phyloP scores from a whole-genome alignment of 345 rosid species.

The Populus alba region DNA sequence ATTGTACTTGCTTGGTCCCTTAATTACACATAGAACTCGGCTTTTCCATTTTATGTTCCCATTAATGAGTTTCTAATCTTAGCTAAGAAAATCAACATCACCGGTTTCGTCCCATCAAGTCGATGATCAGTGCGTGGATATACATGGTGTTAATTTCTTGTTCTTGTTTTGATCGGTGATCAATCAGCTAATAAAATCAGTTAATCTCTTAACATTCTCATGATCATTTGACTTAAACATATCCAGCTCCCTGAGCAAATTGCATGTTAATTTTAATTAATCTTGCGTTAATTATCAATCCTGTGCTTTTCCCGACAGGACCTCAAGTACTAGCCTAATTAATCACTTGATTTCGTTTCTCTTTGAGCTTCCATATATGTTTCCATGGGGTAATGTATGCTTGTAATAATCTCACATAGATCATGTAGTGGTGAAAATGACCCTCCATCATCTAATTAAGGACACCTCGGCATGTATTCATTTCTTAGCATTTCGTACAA shows the following conservation, averaged over 20 bases:
- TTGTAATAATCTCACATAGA: no score
- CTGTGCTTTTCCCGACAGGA: constrained; percentile 12
- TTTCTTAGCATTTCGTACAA: background rate
- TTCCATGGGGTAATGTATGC: background rate
- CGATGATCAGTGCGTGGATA: no score
- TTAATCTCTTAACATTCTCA: background rate
- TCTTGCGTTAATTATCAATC: background rate
- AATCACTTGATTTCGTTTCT: background rate
- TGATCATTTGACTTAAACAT: background rate
- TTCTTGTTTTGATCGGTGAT: no score
- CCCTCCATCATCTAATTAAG: background rate
- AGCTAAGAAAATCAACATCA: no score
- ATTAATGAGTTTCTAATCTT: no score
- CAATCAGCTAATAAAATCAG: background rate
- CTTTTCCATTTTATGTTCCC: no score
- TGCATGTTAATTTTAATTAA: background rate
- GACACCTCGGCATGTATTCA: background rate
- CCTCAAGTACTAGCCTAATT: constrained; percentile 5
- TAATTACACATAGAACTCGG: background rate
- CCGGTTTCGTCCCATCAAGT: no score
- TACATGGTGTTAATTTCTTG: no score
- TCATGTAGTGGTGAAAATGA: constrained; percentile 17
- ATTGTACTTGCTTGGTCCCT: background rate
- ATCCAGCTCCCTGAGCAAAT: background rate
- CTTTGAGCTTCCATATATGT: background rate